Base-by-base conservation (phyloP, 495 filamentous ascomycete species). In the Polyplosphaeria fusca region DNA sequence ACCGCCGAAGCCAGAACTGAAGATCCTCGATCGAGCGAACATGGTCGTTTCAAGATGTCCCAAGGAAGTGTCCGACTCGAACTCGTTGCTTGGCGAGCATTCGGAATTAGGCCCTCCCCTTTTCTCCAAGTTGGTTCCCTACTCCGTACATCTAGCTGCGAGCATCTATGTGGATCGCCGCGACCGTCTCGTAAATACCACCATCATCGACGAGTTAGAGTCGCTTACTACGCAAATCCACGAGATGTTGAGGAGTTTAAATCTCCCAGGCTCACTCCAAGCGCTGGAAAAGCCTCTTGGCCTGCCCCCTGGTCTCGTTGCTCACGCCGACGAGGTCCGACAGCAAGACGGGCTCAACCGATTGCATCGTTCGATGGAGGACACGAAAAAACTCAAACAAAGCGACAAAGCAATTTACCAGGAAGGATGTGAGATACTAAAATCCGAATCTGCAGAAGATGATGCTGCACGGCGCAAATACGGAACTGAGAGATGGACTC, bases 211-310 rank as follows among this genome's bases (percentile, higher is more conserved):
- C 13, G 88, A 95, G 66, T 71, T 98, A 25, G 92, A 95, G 66
- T 82, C 76, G 3, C 76, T 96, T 69, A 95, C 89, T 2, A 82
- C 85, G 47, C 81, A 82, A 50, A 75, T 96, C 7, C 83, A 94
- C 64, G 88, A 94, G 19, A 77, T 63, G 4, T 71, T 96, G 22
- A 83, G 87, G 28, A 88, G 86, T 9, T 74, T 97, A 13, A 95
- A 96, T 60, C 80, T 98, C 0, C 93, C 93, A 0, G 93, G 93
- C 1, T 95, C 91, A 1, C 72, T 98, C 2, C 94, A 97, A 67
- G 93, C 94, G 0, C 77, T 98, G 0, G 93, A 98, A 62, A 98
- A 95, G 65, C 92, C 93, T 0, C 79, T 98, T 0, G 93, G 93
- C 0, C 72, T 98, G n/a, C 93, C 93, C 0, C 86, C 87, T 5